phyloP scores from a whole-genome alignment of 1,139 yeast genomes.

The Hyphopichia khmerensis region DNA sequence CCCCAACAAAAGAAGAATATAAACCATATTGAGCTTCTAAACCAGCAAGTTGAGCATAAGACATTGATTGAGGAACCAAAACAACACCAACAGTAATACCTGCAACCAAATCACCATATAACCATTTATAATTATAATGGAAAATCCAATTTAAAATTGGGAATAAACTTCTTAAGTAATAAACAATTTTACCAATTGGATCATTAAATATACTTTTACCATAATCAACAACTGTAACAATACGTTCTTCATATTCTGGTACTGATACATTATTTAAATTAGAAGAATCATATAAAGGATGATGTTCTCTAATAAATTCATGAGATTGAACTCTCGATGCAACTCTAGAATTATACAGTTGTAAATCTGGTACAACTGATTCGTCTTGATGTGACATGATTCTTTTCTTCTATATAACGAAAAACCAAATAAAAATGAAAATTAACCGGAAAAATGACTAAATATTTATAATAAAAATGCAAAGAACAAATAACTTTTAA shows the following conservation, averaged over 20 bases:
- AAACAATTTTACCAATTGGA: constrained; percentile 38
- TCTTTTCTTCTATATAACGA: no score
- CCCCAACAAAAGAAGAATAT: constrained; percentile 91
- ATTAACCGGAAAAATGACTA: not conserved
- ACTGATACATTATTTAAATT: constrained; percentile 19
- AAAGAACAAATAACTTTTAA: no score
- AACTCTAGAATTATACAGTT: constrained; percentile 8
- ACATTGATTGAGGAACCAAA: constrained; percentile 93
- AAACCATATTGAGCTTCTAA: constrained; percentile 82
- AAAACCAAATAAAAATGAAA: not conserved
- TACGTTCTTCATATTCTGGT: constrained; percentile 41
- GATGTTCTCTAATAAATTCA: constrained; percentile 5
- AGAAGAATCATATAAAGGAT: constrained; percentile 6
- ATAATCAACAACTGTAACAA: constrained; percentile 50
- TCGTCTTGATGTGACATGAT: constrained; percentile 4
- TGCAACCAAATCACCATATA: constrained; percentile 80
- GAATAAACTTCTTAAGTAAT: constrained; percentile 63
- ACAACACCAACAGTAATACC: constrained; percentile 94
- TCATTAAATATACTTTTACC: constrained; percentile 29
- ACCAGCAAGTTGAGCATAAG: constrained; percentile 86
- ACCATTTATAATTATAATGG: constrained; percentile 79
- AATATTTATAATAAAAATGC: not conserved
- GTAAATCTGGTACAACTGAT: constrained; percentile 21
- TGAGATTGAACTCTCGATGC: constrained; percentile 5
- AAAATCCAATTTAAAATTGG: constrained; percentile 83